Evolutionary conservation across 192 early-diverging fungal genomes (phyloP), one percentile per base, ranked within the genome.

Genomic region (Coemansia sp.): DNA sequence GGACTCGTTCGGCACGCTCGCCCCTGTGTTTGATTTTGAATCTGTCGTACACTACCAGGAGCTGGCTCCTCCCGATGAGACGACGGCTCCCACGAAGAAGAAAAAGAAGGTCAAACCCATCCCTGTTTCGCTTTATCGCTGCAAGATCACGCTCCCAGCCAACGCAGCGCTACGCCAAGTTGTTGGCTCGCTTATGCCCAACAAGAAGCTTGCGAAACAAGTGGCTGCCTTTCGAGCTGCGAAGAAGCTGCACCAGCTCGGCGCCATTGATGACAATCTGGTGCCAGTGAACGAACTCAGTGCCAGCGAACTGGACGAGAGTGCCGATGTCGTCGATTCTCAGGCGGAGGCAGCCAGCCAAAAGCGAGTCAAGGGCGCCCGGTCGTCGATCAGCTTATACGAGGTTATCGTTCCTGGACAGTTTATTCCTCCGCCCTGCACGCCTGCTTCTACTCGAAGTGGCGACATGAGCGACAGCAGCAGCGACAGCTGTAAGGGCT

Each of bases 191-290:
- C 65, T 72, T 5, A 74, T 85, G 63, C 70, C 82, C 3, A 89
- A 84, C 59, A 89, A 88, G 50, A 63, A 37, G 26, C 65, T 85
- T 35, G 92, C 94, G 7, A 91, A 88, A 71, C 88, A 90, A 51
- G 64, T 84, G 2, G 87, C 86, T 0, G 88, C 92, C 0, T 86
- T 92, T 39, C 86, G 92, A 33, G 78, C 88, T 0, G 88, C 93
- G 40, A 87, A 88, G 58, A 65, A 84, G 64, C 82, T 97, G 10
- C 89, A 94, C 66, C 63, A 76, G 20, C 58, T 80, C 0, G 87
- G 87, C 2, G 89, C 85, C 2, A 78, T 97, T n/a, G 85, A 92
- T 63, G 90, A 95, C 43, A 73, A 88, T 38, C 79, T 97, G 11
- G 43, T 85, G 8, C 93, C 94, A 0, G 62, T 85, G 11, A 33